Conservation (phyloP, 352 stramenopile species). For the Phytophthora fragariae region DNA sequence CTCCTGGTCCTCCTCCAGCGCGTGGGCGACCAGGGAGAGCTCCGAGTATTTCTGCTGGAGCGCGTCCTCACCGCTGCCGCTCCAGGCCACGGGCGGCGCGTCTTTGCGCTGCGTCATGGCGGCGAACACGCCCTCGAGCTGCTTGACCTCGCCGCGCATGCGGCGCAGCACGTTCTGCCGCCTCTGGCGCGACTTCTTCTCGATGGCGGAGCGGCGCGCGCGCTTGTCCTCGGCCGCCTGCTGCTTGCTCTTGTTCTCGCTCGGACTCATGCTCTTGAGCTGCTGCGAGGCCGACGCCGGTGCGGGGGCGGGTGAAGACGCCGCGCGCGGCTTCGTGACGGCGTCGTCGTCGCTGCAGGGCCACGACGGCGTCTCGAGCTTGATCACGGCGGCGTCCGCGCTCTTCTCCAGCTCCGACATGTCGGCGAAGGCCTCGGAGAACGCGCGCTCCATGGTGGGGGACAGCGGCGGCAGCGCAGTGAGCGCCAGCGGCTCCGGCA, state of each 20-base stretch:
- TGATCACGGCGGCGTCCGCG: slow-evolving; percentile 26
- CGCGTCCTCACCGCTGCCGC: slow-evolving; percentile 3
- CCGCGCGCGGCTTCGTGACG: not conserved
- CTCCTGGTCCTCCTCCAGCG: slow-evolving; percentile 54
- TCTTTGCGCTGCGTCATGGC: slow-evolving; percentile 38
- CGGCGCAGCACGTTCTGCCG: slow-evolving; percentile 32
- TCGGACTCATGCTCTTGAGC: slow-evolving; percentile 38
- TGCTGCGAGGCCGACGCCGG: slow-evolving; percentile 45
- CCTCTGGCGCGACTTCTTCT: slow-evolving; percentile 62
- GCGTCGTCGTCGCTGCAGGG: slow-evolving; percentile 15
- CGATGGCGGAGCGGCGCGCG: slow-evolving; percentile 64
- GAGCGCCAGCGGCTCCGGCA: slow-evolving; percentile 25
- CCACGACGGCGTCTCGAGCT: slow-evolving; percentile 23
- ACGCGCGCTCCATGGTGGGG: slow-evolving; percentile 42
- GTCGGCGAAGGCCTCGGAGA: slow-evolving; percentile 42
- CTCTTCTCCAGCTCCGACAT: slow-evolving; percentile 31
- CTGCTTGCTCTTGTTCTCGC: slow-evolving; percentile 25
- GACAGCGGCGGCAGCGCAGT: slow-evolving; percentile 40
- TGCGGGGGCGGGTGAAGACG: slow-evolving; percentile 11
- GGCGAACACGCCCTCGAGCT: slow-evolving; percentile 55
- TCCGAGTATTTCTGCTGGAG: slow-evolving; percentile 43
- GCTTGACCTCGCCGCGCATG: slow-evolving; percentile 65
- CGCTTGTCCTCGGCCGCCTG: slow-evolving; percentile 39
- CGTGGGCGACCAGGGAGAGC: slow-evolving; percentile 45
- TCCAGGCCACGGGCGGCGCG: slow-evolving; percentile 24